A percentile compares a stretch with the other conserved stretches of the same genome.
These are phyloP conservation scores for Avena sativa DNA, from an alignment of 176 grass and related monocot genomes.

Conservation along the genomic window DNA sequence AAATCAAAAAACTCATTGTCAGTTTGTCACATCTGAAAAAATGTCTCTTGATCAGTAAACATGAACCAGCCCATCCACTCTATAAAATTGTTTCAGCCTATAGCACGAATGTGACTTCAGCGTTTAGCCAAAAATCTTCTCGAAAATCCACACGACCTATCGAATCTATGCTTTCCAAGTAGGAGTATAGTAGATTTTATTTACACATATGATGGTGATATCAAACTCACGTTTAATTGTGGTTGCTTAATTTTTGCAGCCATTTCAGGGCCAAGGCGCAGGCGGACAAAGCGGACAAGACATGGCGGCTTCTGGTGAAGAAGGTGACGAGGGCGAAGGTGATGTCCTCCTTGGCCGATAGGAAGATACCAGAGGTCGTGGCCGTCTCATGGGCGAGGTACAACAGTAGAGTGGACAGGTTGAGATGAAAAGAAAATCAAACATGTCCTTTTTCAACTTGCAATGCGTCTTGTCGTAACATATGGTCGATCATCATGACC, in stretches of 20 bases:
- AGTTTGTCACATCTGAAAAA: no score
- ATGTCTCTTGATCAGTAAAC: no score
- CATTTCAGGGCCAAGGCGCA: constrained; percentile 62
- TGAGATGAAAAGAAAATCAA: neutral
- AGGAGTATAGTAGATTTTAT: neutral
- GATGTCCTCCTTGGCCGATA: constrained; percentile 51
- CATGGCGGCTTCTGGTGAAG: constrained; percentile 73
- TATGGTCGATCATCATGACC: neutral
- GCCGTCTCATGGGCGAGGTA: constrained; percentile 48
- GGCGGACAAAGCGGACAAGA: constrained; percentile 60
- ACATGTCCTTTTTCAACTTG: neutral
- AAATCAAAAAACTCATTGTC: no score
- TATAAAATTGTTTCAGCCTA: no score
- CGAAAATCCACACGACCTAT: neutral
- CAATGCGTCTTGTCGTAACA: neutral
- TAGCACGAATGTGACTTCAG: constrained; percentile 30
- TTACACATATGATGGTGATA: neutral
- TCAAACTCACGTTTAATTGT: neutral
- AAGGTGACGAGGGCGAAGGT: constrained; percentile 61
- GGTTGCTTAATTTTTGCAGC: constrained; percentile 18
- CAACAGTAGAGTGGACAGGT: constrained; percentile 22
- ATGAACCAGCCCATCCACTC: no score
- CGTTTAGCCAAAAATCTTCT: neutral
- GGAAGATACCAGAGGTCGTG: constrained; percentile 46
- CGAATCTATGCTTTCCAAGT: neutral